phyloP scores from a whole-genome alignment of 2,329 filamentous ascomycete genomes.

The Curvularia sp. region DNA sequence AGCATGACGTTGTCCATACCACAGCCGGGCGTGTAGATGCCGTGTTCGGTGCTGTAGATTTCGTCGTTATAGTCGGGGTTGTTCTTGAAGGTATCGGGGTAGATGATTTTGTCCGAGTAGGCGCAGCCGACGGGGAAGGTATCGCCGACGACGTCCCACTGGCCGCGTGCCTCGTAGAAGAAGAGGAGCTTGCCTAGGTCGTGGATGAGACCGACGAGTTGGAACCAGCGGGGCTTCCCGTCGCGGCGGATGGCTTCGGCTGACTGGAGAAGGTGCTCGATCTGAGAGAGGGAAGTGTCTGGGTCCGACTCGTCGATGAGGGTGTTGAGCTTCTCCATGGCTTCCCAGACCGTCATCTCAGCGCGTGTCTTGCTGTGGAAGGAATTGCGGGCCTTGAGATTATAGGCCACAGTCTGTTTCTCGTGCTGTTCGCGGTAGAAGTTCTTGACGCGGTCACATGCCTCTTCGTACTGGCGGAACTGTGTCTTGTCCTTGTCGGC shows the following conservation, averaged over 20 bases:
- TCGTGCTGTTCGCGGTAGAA: conserved; percentile 79
- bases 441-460: conserved; percentile 82
- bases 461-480: conserved; percentile 83
- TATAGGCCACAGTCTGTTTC: conserved; percentile 82
- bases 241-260: conserved; percentile 89
- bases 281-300: conserved; percentile 85
- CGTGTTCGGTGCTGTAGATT: conserved; percentile 76
- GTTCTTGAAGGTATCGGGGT: conserved; percentile 74
- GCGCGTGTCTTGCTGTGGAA: conserved; percentile 72
- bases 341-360: conserved; percentile 87
- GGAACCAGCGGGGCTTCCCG: conserved; percentile 83
- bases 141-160: conserved; percentile 93
- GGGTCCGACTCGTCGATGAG: conserved; percentile 91
- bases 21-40: conserved; percentile 80
- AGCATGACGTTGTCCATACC: conserved; percentile 89
- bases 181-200: conserved; percentile 81
- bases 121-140: conserved; percentile 80
- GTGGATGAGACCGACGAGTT: conserved; percentile 77
- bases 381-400: conserved; percentile 76
- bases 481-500: conserved; percentile 77
- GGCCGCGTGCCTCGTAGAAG: conserved; percentile 82
- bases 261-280: conserved; percentile 86
- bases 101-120: conserved; percentile 79
- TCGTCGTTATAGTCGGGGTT: conserved; percentile 78
- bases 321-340: conserved; percentile 90